phyloP scores from a whole-genome alignment of 1,139 yeast genomes.

The Blastobotrys illinoisensis region DNA sequence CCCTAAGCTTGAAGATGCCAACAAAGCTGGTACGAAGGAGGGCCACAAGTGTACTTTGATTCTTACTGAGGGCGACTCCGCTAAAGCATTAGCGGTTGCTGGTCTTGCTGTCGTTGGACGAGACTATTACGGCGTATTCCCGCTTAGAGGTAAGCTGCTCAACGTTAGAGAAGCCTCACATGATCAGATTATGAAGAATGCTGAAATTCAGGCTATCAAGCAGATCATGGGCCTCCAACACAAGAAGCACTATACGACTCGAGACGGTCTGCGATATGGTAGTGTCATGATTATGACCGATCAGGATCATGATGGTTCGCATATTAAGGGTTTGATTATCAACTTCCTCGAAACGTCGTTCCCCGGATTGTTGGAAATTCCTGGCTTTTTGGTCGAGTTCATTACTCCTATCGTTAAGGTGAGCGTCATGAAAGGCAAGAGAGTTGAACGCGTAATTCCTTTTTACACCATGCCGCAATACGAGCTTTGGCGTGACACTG shows the following conservation, averaged over 20 bases:
- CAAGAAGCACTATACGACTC: constrained; percentile 72
- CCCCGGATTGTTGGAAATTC: constrained; percentile 86
- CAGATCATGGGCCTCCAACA: constrained; percentile 96
- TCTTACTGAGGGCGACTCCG: constrained; percentile 97
- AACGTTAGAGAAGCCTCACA: constrained; percentile 96
- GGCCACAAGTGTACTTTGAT: constrained; percentile 90
- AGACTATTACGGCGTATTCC: constrained; percentile 93
- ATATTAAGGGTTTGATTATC: constrained; percentile 91
- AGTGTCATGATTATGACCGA: constrained; percentile 99
- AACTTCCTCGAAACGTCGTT: constrained; percentile 90
- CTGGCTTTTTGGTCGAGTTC: constrained; percentile 89
- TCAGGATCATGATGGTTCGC: constrained; percentile 99
- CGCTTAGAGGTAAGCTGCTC: constrained; percentile 87
- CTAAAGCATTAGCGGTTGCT: constrained; percentile 85
- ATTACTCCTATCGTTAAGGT: constrained; percentile 97
- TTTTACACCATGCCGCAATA: constrained; percentile 96
- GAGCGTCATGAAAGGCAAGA: constrained; percentile 63
- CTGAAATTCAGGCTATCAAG: constrained; percentile 91
- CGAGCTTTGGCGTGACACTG: constrained; percentile 86
- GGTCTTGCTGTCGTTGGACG: constrained; percentile 95
- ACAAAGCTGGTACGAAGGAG: constrained; percentile 91
- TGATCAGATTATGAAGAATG: constrained; percentile 87
- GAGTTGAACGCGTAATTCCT: constrained; percentile 49
- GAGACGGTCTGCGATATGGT: constrained; percentile 81
- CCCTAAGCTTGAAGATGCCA: constrained; percentile 91